These are phyloP conservation scores for Tolypocladium guangdongense DNA, from an alignment of 2,329 filamentous ascomycete genomes.

Conservation along the genomic window DNA sequence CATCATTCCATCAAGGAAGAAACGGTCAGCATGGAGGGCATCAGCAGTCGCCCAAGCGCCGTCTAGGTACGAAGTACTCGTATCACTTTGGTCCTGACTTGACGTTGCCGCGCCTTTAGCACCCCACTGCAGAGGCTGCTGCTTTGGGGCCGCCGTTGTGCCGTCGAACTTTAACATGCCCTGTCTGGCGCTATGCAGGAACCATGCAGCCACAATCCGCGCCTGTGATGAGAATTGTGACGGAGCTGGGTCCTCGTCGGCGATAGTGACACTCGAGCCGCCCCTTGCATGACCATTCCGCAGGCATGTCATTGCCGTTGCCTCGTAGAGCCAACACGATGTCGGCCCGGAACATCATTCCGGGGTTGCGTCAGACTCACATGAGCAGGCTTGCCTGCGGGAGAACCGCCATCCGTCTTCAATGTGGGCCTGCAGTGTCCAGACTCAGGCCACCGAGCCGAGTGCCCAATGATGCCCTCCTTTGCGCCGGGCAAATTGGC, in stretches of 20 bases:
- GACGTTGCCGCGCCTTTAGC: too few relatives aligned
- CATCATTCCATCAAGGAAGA: neutral
- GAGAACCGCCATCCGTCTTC: neutral
- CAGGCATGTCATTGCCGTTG: neutral
- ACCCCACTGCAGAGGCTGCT: too few relatives aligned
- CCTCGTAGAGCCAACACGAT: neutral
- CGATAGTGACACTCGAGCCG: neutral
- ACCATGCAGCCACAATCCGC: neutral
- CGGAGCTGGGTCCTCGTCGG: neutral
- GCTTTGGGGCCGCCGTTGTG: neutral
- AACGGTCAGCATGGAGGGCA: neutral
- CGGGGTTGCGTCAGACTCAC: neutral
- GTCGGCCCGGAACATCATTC: neutral
- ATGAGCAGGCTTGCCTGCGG: neutral
- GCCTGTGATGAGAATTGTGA: neutral
- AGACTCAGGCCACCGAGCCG: neutral
- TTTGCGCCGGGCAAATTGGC: neutral
- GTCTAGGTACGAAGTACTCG: neutral
- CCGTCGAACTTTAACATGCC: neutral
- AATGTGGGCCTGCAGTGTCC: neutral
- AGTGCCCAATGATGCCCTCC: neutral
- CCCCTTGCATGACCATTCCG: neutral
- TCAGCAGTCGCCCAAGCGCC: neutral
- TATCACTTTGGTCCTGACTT: neutral
- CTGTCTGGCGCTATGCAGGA: neutral